Evolutionary conservation across 495 filamentous ascomycete genomes (phyloP), one percentile per base, ranked within the genome.

Genomic region (Elasticomyces elasticus): DNA sequence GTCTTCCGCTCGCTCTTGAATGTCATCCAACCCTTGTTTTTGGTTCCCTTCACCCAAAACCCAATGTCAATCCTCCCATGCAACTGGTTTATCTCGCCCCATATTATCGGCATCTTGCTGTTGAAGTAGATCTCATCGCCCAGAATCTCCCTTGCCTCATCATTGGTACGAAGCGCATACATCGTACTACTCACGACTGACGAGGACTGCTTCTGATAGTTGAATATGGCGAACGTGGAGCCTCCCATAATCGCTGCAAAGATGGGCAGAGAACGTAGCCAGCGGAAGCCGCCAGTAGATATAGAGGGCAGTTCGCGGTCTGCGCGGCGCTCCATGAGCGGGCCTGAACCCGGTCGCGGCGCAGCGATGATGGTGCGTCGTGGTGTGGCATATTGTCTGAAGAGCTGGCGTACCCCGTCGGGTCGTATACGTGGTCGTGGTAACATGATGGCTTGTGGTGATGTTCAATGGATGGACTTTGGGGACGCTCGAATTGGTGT

Each of bases 111-210:
- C 60, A 94, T 85, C 71, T 85, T 80, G 65, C 80, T 75, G 26
- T 80, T 77, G 70, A 95, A 97, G 65, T 94, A 94, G 48, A 98
- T 89, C 71, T 96, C 85, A 65, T 95, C 87, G 23, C 92, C 92
- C 5, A 98, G 73, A 23, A 81, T 70, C 53, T 81, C 81, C 48
- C 88, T 80, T 31, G 89, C 92, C 49, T 73, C 69, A 6, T 77
- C 71, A 43, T 84, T 86, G 12, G 85, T 94, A 50, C 92, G 86
- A 40, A 98, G 77, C 0, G 91, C 84, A 73, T 96, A 98, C 1
- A 98, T 76, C 5, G 87, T 91, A 41, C 84, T 86, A 54, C 77
- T 80, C 3, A 95, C 87, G 12, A 96, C 81, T 49, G 84, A 84
- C 17, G 80, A 85, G 1, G 85, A 87, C 1, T 80, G 77, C 66